Evolutionary conservation across 768 basidiomycete species (phyloP), one percentile per base, ranked within the genome.

Genomic region (Hypsizygus marmoreus): DNA sequence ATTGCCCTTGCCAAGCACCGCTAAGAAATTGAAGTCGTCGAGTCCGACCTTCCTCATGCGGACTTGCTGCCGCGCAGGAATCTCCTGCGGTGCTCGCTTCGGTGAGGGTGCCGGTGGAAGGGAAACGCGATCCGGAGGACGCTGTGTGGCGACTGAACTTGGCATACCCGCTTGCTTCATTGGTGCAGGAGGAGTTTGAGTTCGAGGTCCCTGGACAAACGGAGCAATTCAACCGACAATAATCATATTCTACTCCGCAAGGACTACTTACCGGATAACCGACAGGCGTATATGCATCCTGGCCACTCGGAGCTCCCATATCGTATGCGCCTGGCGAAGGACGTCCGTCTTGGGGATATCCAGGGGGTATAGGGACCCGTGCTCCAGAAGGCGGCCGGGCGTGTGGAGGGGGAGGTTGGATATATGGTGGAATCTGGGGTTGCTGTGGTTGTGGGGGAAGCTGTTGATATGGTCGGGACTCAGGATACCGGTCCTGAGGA

Each of bases 11-110:
- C 97, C 97, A 28, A 99, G 81, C 12, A 99, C 97, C 19, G 97
- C 94, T 44, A 99, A 72, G 77, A 99, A 98, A 60, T 98, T 98
- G 77, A 99, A 99, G 64, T 98, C 97, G 63, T 98, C 95, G 29
- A 99, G 75, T 1, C 95, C 94, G 50, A 99, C 90, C 65, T 95
- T 95, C 41, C 93, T 81, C 66, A 85, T 86, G 35, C 74, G 75
- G 19, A 74, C 64, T 11, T 67, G 67, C 25, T 72, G 69, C 43
- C 77, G 75, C n/a, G 61, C 63, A 16, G 64, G 63, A 33, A 66
- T 69, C 39, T 66, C 65, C 31, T 63, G 55, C 14, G 59, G 57
- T 17, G 57, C 59, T 36, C 59, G 67, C 40, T 63, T 65, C 12
- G 58, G 57, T n/a, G 60, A 50, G 28, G 53, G 40, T 25, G 52